Base-by-base conservation (phyloP, 352 stramenopile genomes). In the Pythium aquatile region DNA sequence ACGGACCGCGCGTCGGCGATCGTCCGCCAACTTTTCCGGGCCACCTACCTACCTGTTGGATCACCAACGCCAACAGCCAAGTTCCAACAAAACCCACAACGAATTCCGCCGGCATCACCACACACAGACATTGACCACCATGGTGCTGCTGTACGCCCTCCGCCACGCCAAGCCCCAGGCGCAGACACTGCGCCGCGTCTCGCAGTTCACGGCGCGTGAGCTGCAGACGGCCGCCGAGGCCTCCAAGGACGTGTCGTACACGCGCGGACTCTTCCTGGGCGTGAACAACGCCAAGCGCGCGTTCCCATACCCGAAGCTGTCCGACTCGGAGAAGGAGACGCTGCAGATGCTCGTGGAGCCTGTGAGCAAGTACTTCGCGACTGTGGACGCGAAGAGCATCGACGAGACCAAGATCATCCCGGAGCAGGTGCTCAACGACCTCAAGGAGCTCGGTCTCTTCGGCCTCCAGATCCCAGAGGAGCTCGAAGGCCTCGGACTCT, bases 361-460 rank as follows among this genome's bases (percentile, higher is more conserved):
- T 28, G 85, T 94, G 35, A 75, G 62, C 63, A 96, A 94, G 64
- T 92, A 85, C 65, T 96, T 94, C 58, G 63, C 69, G 39, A 74
- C 74, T 3, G 75, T 96, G 13, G 83, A 94, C 71, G 81, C 77
- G 26, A 81, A 75, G 24, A 64, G 70, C 32, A 96, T 96, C 60
- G 87, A 96, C 60, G 82, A 92, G 72, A 91, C 83, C 42, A 91
- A 93, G 74, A 61, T 77, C 53, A 92, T 94, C 64, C 85, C 85
- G 10, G 68, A 77, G 32, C 71, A 91, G 57, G 83, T 90, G 28
- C 48, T 96, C 44, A 61, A 80, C 26, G 81, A 91, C 60, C 78
- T 96, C 46, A 91, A 92, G 70, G 83, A 91, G 70, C 77, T 96
- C 55, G 87, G 87, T 30, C 81, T 96, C 44, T 96, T 96, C 68